Base-by-base conservation (phyloP, 371 early-diverging fungal genomes). In the Lichtheimia ornata region DNA sequence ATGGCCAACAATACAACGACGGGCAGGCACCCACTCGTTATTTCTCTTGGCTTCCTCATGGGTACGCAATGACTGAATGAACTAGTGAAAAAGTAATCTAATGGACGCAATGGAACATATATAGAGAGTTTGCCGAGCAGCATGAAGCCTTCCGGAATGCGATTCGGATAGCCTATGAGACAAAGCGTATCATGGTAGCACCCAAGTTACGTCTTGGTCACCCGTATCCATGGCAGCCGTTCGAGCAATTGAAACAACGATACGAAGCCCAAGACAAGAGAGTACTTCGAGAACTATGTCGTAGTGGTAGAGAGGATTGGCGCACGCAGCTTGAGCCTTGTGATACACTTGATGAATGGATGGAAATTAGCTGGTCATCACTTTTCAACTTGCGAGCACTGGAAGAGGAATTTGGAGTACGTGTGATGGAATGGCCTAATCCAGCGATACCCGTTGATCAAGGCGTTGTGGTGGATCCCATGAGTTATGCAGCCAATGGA, bases 121-220 rank as follows among this genome's bases (percentile, higher is more conserved):
- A 18, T 52, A 73, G 74, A 11, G 70, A 67, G 51, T 75, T 75
- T 42, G 56, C 72, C 20, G 68, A 74, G 41, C 80, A 80, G 56
- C 77, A 74, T 45, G 71, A 74, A 71, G 69, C 73, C 1, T 80
- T 80, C 57, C 59, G 77, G 62, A 76, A 74, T 59, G 80, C 75
- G 24, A 65, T 80, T 35, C 73, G 77, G 53, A 59, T 80, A 43
- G 80, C 71, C 13, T 59, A 73, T 45, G 77, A 76, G 40, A 76
- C 75, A 13, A 74, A 74, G 25, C 74, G 80, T 45, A 76, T 74
- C 1, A 67, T 80, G 18, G 73, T 80, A 52, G 80, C 75, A 54
- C 80, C 80, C 40, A 72, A 70, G 74, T 62, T 76, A 20, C 64
- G 80, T 30, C 61, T 80, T 13, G 73, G 77, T 40, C 61, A 60